Evolutionary conservation across 345 rosid species (phyloP), one percentile per base, ranked within the genome.

Genomic region (Mangifera indica): DNA sequence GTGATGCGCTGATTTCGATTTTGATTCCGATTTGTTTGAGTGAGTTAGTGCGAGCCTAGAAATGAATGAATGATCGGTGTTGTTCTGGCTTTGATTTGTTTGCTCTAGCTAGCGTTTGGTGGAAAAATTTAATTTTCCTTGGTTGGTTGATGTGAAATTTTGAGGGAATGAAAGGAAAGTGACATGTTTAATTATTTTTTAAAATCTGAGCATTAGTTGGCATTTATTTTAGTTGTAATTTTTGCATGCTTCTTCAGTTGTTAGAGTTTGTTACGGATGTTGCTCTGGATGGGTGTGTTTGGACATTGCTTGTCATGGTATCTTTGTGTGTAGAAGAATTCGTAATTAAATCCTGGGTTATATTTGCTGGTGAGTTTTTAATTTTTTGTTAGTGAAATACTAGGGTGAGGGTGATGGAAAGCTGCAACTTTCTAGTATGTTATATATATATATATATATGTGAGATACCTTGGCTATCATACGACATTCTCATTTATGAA

Each of bases 31-130:
- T 74, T 71, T 60, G 5, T 29, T 29, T 29, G 40, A 67, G 71
- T 55, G 22, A 24, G 34, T 57, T 77, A 63, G 81, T 79, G 70
- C 77, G 76, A 51, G 67, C 54, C 70, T 25, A 26, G 11, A 22
- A 45, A n/a, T 22, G 53, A 24, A 66, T 63, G 46, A 22, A 7
- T 46, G 63, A 11, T 71, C 7, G 45, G n/a, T 21, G 13, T 60
- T 18, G 22, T 29, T 42, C 13, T 66, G 10, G 21, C 24, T 62
- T 55, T 51, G 8, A 45, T 53, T 20, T 70, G n/a, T 46, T 70
- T 14, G 26, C 55, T 34, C 49, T 34, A 10, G 40, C 0, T 58
- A 18, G 56, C n/a, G 4, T 32, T 25, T 21, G 58, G n/a, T n/a
- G n/a, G n/a, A n/a, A 22, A 58, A 58, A 5, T 57, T 26, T 59